Percentiles rank a stretch among this genome's conserved stretches.
phyloP scores from a whole-genome alignment of 2,329 filamentous ascomycete genomes.

The Emmonsiellopsis sp. region DNA sequence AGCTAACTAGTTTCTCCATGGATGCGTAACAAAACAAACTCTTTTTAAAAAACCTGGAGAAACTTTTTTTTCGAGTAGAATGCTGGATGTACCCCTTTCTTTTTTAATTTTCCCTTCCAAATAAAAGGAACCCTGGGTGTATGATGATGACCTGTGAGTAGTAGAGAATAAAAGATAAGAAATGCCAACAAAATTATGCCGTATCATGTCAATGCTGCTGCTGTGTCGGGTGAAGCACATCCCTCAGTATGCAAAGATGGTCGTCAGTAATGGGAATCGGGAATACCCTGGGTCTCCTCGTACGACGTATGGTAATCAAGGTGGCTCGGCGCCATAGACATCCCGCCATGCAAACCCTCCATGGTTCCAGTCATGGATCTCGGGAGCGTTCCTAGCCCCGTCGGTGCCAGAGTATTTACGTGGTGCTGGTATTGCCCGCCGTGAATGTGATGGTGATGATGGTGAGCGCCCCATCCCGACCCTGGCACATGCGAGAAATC shows the following conservation, averaged over 20 bases:
- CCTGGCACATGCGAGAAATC: background rate
- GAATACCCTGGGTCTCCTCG: conserved; percentile 8
- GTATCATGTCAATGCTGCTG: too few relatives aligned
- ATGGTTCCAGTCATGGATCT: background rate
- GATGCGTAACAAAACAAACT: too few relatives aligned
- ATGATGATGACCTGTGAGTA: too few relatives aligned
- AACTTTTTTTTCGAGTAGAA: too few relatives aligned
- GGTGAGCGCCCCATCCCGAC: conserved; percentile 15
- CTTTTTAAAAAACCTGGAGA: too few relatives aligned
- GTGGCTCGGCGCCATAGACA: conserved; percentile 16
- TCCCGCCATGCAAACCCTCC: background rate
- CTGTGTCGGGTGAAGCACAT: too few relatives aligned
- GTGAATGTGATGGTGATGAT: conserved; percentile 11
- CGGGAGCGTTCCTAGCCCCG: conserved; percentile 9
- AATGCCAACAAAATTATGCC: background rate
- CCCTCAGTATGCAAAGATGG: too few relatives aligned
- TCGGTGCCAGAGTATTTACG: conserved; percentile 21
- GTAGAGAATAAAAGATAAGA: too few relatives aligned
- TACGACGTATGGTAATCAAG: conserved; percentile 21
- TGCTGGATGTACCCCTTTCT: too few relatives aligned
- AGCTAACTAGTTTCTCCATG: too few relatives aligned
- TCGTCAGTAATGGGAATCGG: conserved; percentile 10
- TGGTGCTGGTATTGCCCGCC: conserved; percentile 16
- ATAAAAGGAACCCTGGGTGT: too few relatives aligned
- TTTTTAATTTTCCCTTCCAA: too few relatives aligned